These are phyloP conservation scores for Solanum pennellii DNA, from an alignment of 257 asterid species.

Conservation along the genomic window DNA sequence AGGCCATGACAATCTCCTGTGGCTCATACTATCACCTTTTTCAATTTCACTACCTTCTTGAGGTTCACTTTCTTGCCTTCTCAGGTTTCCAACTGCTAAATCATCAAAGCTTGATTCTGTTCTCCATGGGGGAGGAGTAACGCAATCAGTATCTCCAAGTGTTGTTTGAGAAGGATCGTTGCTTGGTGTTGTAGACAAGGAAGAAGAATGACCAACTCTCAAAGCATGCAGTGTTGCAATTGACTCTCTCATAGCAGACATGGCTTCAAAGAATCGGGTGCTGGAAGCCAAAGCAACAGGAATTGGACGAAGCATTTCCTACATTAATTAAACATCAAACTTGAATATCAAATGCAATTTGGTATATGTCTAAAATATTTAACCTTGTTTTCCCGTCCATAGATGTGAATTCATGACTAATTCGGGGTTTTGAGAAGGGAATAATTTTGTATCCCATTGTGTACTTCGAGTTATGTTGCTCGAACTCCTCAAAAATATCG, in stretches of 20 bases:
- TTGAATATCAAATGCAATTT: background rate
- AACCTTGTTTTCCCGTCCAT: background rate
- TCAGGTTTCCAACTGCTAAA: constrained; percentile 24
- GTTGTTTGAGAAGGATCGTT: background rate
- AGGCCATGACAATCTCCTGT: constrained; percentile 65
- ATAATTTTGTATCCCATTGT: background rate
- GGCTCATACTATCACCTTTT: constrained; percentile 28
- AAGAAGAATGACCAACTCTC: constrained; percentile 65
- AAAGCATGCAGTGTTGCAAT: constrained; percentile 74
- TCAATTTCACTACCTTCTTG: constrained; percentile 14
- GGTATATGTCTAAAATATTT: background rate
- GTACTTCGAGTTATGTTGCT: background rate
- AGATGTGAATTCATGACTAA: background rate
- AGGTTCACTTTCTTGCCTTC: constrained; percentile 28
- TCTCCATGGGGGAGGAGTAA: constrained; percentile 78
- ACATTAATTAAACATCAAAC: background rate
- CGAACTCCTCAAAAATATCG: background rate
- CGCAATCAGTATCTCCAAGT: constrained; percentile 45
- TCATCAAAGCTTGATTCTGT: constrained; percentile 58
- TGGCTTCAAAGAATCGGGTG: constrained; percentile 93
- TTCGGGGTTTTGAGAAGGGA: background rate
- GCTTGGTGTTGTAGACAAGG: constrained; percentile 5
- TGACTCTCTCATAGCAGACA: constrained; percentile 94
- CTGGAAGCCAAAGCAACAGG: constrained; percentile 98
- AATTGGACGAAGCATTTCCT: constrained; percentile 97